Evolutionary conservation across 2,329 filamentous ascomycete genomes (phyloP).

Genomic region (Cyphellophora attinorum): DNA sequence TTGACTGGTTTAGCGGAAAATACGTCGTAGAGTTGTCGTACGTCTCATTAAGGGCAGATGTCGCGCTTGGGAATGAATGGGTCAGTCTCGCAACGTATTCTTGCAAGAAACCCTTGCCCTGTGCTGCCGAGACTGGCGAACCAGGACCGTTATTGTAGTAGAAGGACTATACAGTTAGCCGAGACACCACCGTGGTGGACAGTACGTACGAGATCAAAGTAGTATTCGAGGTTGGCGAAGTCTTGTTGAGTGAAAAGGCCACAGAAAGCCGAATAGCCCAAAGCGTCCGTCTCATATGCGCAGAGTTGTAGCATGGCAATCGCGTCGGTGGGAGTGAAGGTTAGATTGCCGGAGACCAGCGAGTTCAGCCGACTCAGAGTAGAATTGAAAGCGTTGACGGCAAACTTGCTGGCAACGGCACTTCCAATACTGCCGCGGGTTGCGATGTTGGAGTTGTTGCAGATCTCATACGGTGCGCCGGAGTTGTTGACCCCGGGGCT

Average conservation of each 20-base stretch:
- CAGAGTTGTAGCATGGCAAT: constrained; percentile 63
- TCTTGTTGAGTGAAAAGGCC: constrained; percentile 49
- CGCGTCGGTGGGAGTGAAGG: constrained; percentile 54
- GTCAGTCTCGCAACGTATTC: too few species aligned
- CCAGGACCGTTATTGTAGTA: too few species aligned
- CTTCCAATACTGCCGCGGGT: constrained; percentile 32
- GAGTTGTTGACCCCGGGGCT: constrained; percentile 55
- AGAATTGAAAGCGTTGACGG: constrained; percentile 31
- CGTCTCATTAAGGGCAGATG: too few species aligned
- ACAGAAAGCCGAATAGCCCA: constrained; percentile 68
- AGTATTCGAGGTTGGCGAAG: constrained; percentile 3
- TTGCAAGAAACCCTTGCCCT: too few species aligned
- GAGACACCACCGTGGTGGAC: neutral
- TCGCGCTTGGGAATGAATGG: too few species aligned
- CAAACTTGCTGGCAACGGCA: constrained; percentile 3
- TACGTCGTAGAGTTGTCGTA: too few species aligned
- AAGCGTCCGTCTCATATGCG: constrained; percentile 65
- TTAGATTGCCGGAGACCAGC: constrained; percentile 34
- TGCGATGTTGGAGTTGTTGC: constrained; percentile 50
- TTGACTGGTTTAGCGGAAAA: too few species aligned
- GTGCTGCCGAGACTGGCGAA: too few species aligned
- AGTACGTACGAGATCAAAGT: neutral
- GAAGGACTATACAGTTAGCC: neutral
- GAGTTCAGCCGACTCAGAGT: constrained; percentile 53
- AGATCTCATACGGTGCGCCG: constrained; percentile 57